Evolutionary conservation across 306 rosid species (phyloP).

Genomic region (Delonix regia): DNA sequence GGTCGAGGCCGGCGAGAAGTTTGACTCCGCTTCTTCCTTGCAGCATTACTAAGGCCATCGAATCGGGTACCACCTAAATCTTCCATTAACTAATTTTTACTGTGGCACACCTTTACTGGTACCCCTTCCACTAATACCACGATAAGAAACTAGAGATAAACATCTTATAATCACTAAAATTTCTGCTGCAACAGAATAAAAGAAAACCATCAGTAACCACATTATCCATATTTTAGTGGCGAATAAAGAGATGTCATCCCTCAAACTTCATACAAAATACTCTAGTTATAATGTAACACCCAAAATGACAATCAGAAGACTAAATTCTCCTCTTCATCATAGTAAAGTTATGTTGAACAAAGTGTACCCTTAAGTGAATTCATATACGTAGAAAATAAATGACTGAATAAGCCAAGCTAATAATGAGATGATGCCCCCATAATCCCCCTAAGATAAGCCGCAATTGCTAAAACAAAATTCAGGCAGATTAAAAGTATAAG

Average conservation of each 20-base stretch:
- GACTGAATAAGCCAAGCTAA: background rate
- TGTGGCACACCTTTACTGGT: background rate
- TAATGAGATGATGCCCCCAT: background rate
- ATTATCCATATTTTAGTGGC: background rate
- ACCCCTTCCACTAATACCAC: slow-evolving; percentile 6
- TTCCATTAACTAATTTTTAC: slow-evolving; percentile 59
- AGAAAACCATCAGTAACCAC: slow-evolving; percentile 14
- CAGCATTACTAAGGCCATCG: slow-evolving; percentile 61
- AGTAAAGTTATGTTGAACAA: background rate
- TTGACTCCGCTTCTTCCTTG: slow-evolving; percentile 88
- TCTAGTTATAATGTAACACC: background rate
- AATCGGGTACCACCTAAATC: slow-evolving; percentile 55
- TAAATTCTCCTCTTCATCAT: background rate
- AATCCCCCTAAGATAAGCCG: background rate
- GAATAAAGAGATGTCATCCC: background rate
- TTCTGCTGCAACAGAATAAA: slow-evolving; percentile 28
- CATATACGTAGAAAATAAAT: background rate
- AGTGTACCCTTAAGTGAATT: background rate
- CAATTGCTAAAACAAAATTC: background rate
- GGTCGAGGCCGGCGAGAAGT: slow-evolving; percentile 81
- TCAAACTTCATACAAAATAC: background rate
- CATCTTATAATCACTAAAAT: background rate
- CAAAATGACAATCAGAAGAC: background rate
- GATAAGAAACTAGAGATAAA: background rate
- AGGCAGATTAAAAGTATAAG: background rate